Evolutionary conservation across 179 eudicot species (phyloP).

Genomic region (Silene noctiflora): DNA sequence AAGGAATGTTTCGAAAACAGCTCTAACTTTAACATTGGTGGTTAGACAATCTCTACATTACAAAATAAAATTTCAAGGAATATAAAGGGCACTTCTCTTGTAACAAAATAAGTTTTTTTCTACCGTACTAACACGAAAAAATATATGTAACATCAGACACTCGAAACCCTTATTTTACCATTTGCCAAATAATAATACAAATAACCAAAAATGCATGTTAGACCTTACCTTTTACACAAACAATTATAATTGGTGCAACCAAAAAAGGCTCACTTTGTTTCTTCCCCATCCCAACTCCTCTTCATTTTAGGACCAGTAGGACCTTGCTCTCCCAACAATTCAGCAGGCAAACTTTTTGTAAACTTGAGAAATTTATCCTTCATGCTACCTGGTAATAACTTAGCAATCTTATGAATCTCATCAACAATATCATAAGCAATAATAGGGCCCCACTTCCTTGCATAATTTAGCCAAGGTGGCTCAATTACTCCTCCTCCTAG

Average conservation of each 20-base stretch:
- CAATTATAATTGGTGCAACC: too few relatives aligned
- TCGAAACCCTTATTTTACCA: not conserved
- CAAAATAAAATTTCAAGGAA: too few relatives aligned
- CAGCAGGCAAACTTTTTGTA: slow-evolving; percentile 42
- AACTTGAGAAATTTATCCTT: slow-evolving; percentile 33
- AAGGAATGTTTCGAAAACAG: too few relatives aligned
- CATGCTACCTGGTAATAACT: slow-evolving; percentile 29
- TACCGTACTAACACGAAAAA: too few relatives aligned
- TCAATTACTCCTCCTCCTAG: slow-evolving; percentile 30
- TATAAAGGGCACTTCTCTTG: too few relatives aligned
- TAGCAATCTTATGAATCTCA: slow-evolving; percentile 41
- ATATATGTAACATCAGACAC: not conserved
- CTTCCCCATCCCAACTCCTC: slow-evolving; percentile 64
- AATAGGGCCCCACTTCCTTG: slow-evolving; percentile 64
- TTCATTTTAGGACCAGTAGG: slow-evolving; percentile 66
- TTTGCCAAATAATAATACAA: not conserved
- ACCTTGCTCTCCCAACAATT: slow-evolving; percentile 60
- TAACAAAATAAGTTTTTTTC: too few relatives aligned
- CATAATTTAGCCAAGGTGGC: slow-evolving; percentile 60
- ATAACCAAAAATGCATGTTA: not conserved
- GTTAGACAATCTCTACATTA: too few relatives aligned
- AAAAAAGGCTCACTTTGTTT: slow-evolving; percentile 16
- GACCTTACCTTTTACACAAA: not conserved
- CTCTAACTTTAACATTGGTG: too few relatives aligned
- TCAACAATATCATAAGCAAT: slow-evolving; percentile 31